phyloP scores from a whole-genome alignment of 768 basidiomycete species.

The Brasilioporus rufonigricans region DNA sequence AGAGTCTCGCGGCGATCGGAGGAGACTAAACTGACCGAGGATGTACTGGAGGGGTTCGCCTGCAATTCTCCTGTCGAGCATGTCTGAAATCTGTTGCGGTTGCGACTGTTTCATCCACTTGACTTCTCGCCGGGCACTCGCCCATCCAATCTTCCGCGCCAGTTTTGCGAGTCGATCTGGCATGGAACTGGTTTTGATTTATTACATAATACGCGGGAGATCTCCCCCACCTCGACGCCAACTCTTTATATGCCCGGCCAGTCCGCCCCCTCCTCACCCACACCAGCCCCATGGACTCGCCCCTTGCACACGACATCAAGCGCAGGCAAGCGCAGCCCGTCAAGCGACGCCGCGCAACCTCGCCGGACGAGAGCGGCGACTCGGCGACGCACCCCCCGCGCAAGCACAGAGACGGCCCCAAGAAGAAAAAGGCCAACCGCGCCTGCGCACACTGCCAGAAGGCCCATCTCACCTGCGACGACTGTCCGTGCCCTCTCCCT shows the following conservation, averaged over 20 bases:
- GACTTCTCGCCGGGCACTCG: constrained; percentile 41
- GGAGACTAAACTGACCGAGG: constrained; percentile 66
- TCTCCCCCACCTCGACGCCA: too few species aligned
- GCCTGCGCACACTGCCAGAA: constrained; percentile 97
- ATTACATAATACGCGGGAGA: constrained; percentile 23
- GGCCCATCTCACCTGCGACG: constrained; percentile 98
- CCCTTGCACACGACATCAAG: too few species aligned
- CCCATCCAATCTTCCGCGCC: constrained; percentile 32
- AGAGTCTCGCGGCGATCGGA: background rate
- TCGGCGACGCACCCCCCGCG: constrained; percentile 41
- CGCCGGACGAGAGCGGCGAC: constrained; percentile 56
- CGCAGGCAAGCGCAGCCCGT: too few species aligned
- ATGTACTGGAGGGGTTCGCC: constrained; percentile 93
- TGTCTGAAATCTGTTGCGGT: constrained; percentile 15
- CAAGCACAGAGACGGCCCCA: constrained; percentile 71
- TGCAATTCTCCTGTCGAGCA: constrained; percentile 56
- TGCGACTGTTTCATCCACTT: constrained; percentile 44
- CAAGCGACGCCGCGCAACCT: constrained; percentile 65
- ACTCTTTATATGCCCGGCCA: constrained; percentile 11
- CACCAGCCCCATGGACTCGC: too few species aligned
- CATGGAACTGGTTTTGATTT: background rate
- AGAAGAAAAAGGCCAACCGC: constrained; percentile 93
- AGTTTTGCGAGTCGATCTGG: constrained; percentile 29
- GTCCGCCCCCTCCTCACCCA: background rate
- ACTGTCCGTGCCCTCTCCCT: constrained; percentile 58